Base-by-base conservation (phyloP, 75 land plant species). In the Pseudotsuga menziesii region DNA sequence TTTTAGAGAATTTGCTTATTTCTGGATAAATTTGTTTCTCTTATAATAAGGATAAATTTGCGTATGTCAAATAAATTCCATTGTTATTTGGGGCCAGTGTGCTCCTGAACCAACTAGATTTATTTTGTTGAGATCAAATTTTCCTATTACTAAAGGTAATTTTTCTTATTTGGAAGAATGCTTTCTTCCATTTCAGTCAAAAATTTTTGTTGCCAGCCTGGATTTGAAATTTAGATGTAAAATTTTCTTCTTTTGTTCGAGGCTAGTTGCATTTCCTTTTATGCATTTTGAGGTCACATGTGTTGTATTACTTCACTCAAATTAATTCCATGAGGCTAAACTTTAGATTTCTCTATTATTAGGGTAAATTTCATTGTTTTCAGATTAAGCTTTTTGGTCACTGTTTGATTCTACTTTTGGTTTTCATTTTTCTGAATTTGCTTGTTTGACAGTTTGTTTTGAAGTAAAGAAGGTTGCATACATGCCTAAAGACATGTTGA, bases 401-500 rank as follows among this genome's bases (percentile, higher is more conserved):
- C 41, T 62, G 4, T 62, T 26, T 29, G 35, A 62, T 4, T 29
- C 15, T 15, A 27, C 4, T 29, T 29, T 62, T 15, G 3, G 66
- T 62, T 62, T 62, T 17, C 19, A 17, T 16, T 64, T 32, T 17
- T 29, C 69, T 64, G 35, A 64, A 64, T 64, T 35, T 17, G 2
- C 39, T 29, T 35, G 17, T 64, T 64, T 64, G 20, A 3, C 69
- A 64, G 20, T 64, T 64, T 64, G 69, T 64, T 32, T 64, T 64
- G 69, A 64, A 64, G 69, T 35, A 64, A 32, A 29, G 69, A 26
- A 29, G 17, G 8, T 1, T 35, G 19, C 35, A 35, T 13, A 64
- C 7, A 64, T 64, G 69, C 69, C 69, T 64, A 35, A 36, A 64
- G 69, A 64, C 69, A 64, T 64, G 39, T 64, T 64, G 69, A 64